Evolutionary conservation across 2,329 filamentous ascomycete species (phyloP).

Genomic region (Blumeria hordei): DNA sequence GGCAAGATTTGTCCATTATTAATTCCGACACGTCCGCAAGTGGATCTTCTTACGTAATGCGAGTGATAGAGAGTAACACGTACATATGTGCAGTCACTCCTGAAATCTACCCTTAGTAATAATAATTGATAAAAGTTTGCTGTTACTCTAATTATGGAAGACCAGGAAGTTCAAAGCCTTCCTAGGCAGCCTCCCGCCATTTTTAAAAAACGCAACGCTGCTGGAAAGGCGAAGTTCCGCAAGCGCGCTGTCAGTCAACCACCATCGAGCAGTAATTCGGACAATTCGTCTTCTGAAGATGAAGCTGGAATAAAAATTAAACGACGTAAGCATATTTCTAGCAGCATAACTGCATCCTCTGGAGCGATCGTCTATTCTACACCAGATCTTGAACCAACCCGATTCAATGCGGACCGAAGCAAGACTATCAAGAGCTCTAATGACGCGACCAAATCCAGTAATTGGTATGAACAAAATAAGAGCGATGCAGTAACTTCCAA

Average conservation of each 20-base stretch:
- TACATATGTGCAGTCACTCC: no score
- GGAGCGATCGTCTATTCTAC: constrained; percentile 18
- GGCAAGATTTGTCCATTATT: no score
- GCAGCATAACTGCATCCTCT: constrained; percentile 40
- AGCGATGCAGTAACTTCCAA: constrained; percentile 18
- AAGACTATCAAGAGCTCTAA: constrained; percentile 42
- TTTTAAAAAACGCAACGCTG: constrained; percentile 71
- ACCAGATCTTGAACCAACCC: constrained; percentile 24
- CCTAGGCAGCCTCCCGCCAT: constrained; percentile 19
- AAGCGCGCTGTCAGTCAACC: constrained; percentile 65
- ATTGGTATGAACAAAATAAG: constrained; percentile 68
- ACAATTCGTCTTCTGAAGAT: constrained; percentile 46
- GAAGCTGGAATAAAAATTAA: constrained; percentile 58
- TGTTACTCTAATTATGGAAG: no score
- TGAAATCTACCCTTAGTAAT: no score
- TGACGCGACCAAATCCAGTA: constrained; percentile 70
- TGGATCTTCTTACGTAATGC: no score
- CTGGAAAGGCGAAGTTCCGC: constrained; percentile 51
- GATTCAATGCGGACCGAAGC: constrained; percentile 35
- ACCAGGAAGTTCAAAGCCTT: constrained; percentile 13
- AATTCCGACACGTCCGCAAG: no score
- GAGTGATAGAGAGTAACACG: no score
- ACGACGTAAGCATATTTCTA: constrained; percentile 44
- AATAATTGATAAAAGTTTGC: no score
- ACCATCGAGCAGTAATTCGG: constrained; percentile 40